Base-by-base conservation (phyloP, 345 rosid species). In the Brassica nigra region DNA sequence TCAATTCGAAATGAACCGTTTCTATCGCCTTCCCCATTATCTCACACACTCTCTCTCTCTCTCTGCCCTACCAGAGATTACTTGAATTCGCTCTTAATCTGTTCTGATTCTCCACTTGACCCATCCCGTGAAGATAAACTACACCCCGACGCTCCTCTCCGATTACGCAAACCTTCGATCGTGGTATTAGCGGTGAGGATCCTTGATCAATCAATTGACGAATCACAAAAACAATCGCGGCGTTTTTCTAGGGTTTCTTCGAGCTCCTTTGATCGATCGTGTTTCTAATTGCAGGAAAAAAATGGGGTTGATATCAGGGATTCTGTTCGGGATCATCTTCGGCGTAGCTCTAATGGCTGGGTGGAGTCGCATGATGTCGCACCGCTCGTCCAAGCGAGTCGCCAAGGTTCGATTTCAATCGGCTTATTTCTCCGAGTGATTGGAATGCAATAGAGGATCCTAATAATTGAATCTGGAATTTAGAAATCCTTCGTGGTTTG, bases 271-370 rank as follows among this genome's bases (percentile, higher is more conserved):
- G 27, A 54, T 54, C 23, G 69, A 75, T 80, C 76, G 66, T 8
- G 54, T 14, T 70, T 75, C 5, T n/a, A 28, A 6, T 78, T 82
- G 42, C 72, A 79, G 84, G 83, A 18, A 18, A 18, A 18, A 84
- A 75, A 92, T 96, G 99, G 99, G 99, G 75, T 81, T 93, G 86
- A 83, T 96, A 71, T 90, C 98, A 12, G 99, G 99, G 80, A 81
- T 93, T 58, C 72, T 96, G 52, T 76, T 93, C 83, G 99, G 99
- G 82, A 79, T 86, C 77, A 66, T 87, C 83, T 86, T 92, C 78
- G 99, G 99, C 70, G 86, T 96, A 75, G 90, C 88, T 64, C 62
- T 96, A 70, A 90, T 96, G 97, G 99, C 97, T 52, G 98, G 92
- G 8, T 96, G 98, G 99, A 83, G 86, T 77, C 94, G 86, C 74